Conservation (phyloP, 2,329 filamentous ascomycete genomes). For the Malbranchea cinnamomea region DNA sequence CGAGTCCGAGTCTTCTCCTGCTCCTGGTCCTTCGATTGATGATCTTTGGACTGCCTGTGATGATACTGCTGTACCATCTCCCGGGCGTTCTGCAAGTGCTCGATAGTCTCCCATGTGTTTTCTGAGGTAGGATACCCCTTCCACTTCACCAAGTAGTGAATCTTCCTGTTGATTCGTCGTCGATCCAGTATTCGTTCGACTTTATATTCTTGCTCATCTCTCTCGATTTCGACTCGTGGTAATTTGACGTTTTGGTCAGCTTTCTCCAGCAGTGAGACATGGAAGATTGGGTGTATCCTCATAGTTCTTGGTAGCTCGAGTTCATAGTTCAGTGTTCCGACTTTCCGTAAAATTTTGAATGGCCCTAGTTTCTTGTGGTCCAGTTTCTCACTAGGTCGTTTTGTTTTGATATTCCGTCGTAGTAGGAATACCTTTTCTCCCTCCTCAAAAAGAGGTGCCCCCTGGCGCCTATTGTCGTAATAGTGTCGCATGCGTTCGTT, state of each 20-base stretch:
- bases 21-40: no score
- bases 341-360: slow-evolving; percentile 5
- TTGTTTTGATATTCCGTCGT: neutral
- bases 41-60: no score
- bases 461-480: neutral
- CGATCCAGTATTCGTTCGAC: slow-evolving; percentile 1
- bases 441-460: neutral
- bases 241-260: slow-evolving; percentile 1
- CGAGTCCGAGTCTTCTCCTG: no score
- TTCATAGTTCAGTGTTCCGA: slow-evolving; percentile 3
- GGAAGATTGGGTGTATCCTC: slow-evolving; percentile 4
- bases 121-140: slow-evolving; percentile 1
- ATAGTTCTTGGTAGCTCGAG: slow-evolving; percentile 5
- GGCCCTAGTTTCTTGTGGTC: neutral
- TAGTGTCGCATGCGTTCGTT: no score
- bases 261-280: slow-evolving; percentile 6
- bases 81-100: slow-evolving; percentile 1
- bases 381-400: slow-evolving; percentile 1
- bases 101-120: slow-evolving; percentile 1
- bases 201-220: slow-evolving; percentile 2
- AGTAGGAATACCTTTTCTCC: slow-evolving; percentile 1
- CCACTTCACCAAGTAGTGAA: neutral
- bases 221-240: neutral
- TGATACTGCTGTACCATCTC: no score
- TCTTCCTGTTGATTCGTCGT: neutral